A percentile compares a stretch with the other conserved stretches of the same genome.
Conservation (phyloP, 441 rosid genomes). For the Eutrema salsugineum region DNA sequence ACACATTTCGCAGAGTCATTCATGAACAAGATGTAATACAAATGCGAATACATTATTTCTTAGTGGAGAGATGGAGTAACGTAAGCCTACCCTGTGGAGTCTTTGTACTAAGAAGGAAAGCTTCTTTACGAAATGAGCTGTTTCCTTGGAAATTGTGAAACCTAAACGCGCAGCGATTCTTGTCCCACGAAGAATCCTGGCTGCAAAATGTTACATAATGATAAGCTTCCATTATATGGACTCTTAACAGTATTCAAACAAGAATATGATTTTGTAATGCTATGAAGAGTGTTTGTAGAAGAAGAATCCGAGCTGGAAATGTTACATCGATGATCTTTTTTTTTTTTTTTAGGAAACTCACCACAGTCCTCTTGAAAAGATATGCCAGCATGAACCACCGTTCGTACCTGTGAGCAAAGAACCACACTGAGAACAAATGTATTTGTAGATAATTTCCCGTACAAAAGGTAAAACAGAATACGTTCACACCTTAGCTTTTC, state of each 20-base stretch:
- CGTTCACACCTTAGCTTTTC: conserved; percentile 72
- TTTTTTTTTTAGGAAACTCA: conserved; percentile 24
- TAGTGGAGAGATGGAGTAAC: background rate
- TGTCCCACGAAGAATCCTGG: conserved; percentile 77
- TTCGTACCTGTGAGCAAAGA: conserved; percentile 44
- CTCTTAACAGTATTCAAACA: background rate
- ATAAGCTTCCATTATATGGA: background rate
- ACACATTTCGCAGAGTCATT: background rate
- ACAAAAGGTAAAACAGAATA: conserved; percentile 20
- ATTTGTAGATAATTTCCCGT: background rate
- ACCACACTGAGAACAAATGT: conserved; percentile 25
- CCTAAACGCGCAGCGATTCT: conserved; percentile 79
- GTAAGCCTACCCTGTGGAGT: conserved; percentile 60
- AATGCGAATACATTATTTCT: background rate
- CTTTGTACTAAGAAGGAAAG: conserved; percentile 43
- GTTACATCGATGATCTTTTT: background rate
- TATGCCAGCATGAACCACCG: conserved; percentile 52
- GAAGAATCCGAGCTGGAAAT: background rate
- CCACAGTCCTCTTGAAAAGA: conserved; percentile 83
- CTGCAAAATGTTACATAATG: conserved; percentile 30
- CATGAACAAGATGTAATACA: background rate
- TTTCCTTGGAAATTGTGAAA: conserved; percentile 65
- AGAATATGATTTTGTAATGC: background rate
- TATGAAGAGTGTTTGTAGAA: background rate
- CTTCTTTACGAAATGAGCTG: conserved; percentile 55